Conservation (phyloP, 2,329 filamentous ascomycete species). For the Diplocarpon rosae region DNA sequence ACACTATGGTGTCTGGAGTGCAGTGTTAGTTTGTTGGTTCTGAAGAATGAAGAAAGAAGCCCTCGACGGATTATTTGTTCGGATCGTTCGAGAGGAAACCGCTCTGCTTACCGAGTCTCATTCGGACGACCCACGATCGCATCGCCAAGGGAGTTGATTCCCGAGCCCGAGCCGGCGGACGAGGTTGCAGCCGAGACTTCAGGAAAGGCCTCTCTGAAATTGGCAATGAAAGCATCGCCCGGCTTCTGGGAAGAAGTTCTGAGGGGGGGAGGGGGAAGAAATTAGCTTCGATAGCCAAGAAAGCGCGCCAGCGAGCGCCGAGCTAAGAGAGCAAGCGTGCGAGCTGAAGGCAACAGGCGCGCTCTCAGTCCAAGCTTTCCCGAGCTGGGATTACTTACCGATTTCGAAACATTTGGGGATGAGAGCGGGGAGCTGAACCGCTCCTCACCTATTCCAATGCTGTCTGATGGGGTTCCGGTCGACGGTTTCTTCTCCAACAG, state of each 20-base stretch:
- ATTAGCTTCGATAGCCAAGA: no score
- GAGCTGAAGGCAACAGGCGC: no score
- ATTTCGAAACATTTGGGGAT: slow-evolving; percentile 29
- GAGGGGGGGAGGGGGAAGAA: no score
- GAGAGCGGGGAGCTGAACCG: slow-evolving; percentile 3
- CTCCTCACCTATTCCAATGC: slow-evolving; percentile 8
- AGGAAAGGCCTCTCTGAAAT: slow-evolving; percentile 76
- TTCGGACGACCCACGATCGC: slow-evolving; percentile 22
- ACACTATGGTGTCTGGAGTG: slow-evolving; percentile 21
- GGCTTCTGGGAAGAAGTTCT: slow-evolving; percentile 64
- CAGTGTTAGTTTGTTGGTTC: no score
- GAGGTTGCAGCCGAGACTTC: slow-evolving; percentile 49
- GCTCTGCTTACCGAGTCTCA: slow-evolving; percentile 18
- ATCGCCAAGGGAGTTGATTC: slow-evolving; percentile 19
- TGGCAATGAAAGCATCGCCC: slow-evolving; percentile 70
- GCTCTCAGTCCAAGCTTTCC: no score
- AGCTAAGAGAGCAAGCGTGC: neutral
- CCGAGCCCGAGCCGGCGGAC: slow-evolving; percentile 33
- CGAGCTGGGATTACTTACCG: slow-evolving; percentile 19
- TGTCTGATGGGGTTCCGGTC: no score
- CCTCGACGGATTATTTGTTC: no score
- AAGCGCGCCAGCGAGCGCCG: no score
- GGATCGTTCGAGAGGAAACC: no score
- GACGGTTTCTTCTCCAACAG: no score
- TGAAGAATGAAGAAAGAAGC: no score